These are phyloP conservation scores for Lolium rigidum DNA, from an alignment of 176 grass and related monocot species.

Conservation along the genomic window DNA sequence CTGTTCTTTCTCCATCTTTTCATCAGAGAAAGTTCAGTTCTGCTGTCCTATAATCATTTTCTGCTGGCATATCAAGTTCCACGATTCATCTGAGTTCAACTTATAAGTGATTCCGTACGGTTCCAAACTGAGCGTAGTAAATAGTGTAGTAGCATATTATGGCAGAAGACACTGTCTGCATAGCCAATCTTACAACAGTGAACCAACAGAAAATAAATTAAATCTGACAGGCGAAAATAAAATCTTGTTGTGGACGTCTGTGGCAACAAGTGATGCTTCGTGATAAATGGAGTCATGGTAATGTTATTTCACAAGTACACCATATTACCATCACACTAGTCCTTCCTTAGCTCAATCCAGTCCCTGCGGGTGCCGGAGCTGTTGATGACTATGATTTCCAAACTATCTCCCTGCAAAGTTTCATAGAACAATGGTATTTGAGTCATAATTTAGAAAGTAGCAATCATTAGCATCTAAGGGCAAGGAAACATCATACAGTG, in stretches of 20 bases:
- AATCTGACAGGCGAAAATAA: not conserved
- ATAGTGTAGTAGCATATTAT: not conserved
- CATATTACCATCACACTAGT: conserved; percentile 31
- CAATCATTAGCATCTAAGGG: not conserved
- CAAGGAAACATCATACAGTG: conserved; percentile 49
- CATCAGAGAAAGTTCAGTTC: conserved; percentile 7
- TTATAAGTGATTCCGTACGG: not conserved
- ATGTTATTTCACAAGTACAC: not conserved
- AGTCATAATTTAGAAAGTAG: not conserved
- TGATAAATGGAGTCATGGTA: not conserved
- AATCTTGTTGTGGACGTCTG: not conserved
- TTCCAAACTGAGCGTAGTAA: not conserved
- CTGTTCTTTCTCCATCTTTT: conserved; percentile 9
- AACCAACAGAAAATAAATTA: conserved; percentile 7
- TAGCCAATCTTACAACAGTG: not conserved
- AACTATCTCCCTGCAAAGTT: conserved; percentile 64
- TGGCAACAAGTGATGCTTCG: not conserved
- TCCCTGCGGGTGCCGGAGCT: conserved; percentile 47
- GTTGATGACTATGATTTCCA: conserved; percentile 71
- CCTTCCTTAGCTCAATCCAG: conserved; percentile 66
- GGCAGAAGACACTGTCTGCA: not conserved
- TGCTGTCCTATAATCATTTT: not conserved
- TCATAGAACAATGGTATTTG: conserved; percentile 2
- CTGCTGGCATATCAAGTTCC: not conserved
- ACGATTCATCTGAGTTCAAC: not conserved